Percentiles rank a stretch among this genome's conserved stretches.
phyloP scores from a whole-genome alignment of 257 asterid species.

The Nicotiana attenuata region DNA sequence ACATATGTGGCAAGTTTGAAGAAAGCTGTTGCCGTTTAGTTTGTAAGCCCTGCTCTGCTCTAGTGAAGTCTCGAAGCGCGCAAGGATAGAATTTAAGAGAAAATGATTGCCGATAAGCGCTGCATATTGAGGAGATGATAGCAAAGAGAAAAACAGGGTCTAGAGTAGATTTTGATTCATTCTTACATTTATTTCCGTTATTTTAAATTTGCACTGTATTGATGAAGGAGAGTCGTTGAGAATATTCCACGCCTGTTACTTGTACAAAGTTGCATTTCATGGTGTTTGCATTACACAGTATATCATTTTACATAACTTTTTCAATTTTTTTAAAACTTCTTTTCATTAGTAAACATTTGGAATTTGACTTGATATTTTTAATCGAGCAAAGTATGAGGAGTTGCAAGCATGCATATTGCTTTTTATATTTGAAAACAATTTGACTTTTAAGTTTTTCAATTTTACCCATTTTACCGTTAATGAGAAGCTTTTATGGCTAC shows the following conservation, averaged over 20 bases:
- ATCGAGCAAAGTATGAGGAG: too few species aligned
- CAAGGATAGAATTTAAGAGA: neutral
- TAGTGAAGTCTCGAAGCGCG: neutral
- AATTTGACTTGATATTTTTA: too few species aligned
- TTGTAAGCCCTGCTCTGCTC: neutral
- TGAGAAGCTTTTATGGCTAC: too few species aligned
- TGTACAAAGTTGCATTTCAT: neutral
- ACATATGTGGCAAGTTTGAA: slow-evolving; percentile 83
- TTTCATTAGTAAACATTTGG: too few species aligned
- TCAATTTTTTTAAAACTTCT: neutral
- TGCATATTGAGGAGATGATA: neutral
- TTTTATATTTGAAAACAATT: too few species aligned
- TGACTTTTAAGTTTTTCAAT: too few species aligned
- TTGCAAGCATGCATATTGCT: too few species aligned
- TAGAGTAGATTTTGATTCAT: neutral
- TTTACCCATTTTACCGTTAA: too few species aligned
- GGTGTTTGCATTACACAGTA: neutral
- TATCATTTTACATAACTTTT: neutral
- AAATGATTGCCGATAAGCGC: slow-evolving; percentile 22
- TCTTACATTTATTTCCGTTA: neutral
- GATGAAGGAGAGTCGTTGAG: neutral
- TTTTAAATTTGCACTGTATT: neutral
- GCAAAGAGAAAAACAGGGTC: neutral
- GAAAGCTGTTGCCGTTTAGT: slow-evolving; percentile 32
- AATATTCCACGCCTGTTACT: neutral